Base-by-base conservation (phyloP, 305 asterid species). In the Plantago rigida region DNA sequence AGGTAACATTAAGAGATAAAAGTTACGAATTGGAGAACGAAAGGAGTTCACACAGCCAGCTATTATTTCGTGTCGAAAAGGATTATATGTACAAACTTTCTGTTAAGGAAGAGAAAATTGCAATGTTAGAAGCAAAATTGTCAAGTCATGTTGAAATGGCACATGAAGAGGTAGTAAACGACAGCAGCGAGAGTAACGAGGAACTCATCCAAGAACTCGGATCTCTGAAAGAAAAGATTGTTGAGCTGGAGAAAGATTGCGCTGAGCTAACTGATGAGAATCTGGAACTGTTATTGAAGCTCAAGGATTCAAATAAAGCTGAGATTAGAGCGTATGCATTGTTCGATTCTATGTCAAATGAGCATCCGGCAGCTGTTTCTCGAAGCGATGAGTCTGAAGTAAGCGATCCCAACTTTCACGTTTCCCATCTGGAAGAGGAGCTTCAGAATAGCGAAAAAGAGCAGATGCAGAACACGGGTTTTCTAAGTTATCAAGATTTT, bases 221-320 rank as follows among this genome's bases (percentile, higher is more conserved):
- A 61, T 63, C 75, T 4, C 71, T 90, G 81, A 80, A 68, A 68
- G 84, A 77, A 65, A 87, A 82, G 75, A 67, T 87, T 59, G 64
- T 65, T 9, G 96, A 87, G 73, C 73, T 90, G 60, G 97, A 90
- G 80, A 84, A 70, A 71, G 94, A 90, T 62, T 84, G 96, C 59
- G 51, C 71, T 12, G 97, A 87, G 82, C 94, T 87, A 64, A 85
- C 97, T 49, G 90, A 84, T 58, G 97, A 90, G 67, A 90, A 90
- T 70, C 83, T 90, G 34, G 89, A 87, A 44, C 89, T 90, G 34
- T 52, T 87, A 15, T 66, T 84, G 62, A 85, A 85, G 85, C 76
- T 90, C 66, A 87, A 87, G 82, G 94, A 79, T 28, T 82, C 72
- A 1, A 70, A 78, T 63, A 55, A 59, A 49, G 65, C 24, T 5